Conservation (phyloP, 495 filamentous ascomycete species). For the Tricharina praecox region DNA sequence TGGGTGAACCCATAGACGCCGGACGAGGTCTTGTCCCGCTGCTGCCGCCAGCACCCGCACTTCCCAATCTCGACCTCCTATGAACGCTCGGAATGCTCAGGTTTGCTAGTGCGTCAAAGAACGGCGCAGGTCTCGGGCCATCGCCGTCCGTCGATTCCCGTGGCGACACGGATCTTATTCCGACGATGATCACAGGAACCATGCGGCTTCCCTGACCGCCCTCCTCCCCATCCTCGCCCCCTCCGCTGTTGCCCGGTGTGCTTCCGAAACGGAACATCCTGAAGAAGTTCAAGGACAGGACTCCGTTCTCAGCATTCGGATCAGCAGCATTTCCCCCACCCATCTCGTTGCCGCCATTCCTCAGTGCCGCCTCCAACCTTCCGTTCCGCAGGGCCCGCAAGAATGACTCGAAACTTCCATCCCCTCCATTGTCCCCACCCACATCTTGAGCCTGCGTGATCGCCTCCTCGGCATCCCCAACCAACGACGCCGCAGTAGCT, state of each 20-base stretch:
- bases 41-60: too few relatives aligned
- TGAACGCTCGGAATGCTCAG: slow-evolving; percentile 29
- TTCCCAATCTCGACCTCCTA: slow-evolving; percentile 35
- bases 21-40: slow-evolving; percentile 25
- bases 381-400: slow-evolving; percentile 41
- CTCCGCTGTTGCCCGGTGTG: slow-evolving; percentile 27
- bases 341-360: slow-evolving; percentile 28
- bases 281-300: slow-evolving; percentile 41
- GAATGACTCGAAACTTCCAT: slow-evolving; percentile 41
- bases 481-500: slow-evolving; percentile 43
- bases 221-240: slow-evolving; percentile 32
- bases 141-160: slow-evolving; percentile 32
- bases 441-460: slow-evolving; percentile 42
- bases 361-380: slow-evolving; percentile 31
- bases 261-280: slow-evolving; percentile 46
- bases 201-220: slow-evolving; percentile 34
- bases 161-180: slow-evolving; percentile 51
- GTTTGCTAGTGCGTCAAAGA: slow-evolving; percentile 42
- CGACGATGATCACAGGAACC: slow-evolving; percentile 38
- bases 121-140: slow-evolving; percentile 35
- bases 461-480: slow-evolving; percentile 37
- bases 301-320: slow-evolving; percentile 26
- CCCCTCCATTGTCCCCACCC: slow-evolving; percentile 38
- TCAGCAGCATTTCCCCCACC: slow-evolving; percentile 21
- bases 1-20: slow-evolving; percentile 33